Base-by-base conservation (phyloP, 139 green algal genomes). In the Limnomonas spitsbergensis region DNA sequence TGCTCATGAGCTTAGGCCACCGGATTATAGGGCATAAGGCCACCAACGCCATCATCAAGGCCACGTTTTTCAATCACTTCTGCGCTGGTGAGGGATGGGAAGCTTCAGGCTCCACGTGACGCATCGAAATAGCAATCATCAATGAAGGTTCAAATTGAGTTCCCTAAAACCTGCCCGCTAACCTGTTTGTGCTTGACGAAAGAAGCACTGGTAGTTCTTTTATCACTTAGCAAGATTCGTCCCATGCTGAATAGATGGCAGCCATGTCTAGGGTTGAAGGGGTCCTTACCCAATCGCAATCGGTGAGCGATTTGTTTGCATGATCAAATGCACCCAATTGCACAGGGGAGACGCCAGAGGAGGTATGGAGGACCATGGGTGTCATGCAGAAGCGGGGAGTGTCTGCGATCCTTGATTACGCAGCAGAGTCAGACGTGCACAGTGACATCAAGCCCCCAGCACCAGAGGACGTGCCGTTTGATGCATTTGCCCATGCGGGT, bases 11-110 rank as follows among this genome's bases (percentile, higher is more conserved):
- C 1, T 47, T 67, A 29, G 82, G 78, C 1, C 54, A 88, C 81
- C 68, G 75, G 31, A 34, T 95, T 27, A 74, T 97, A 26, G 89
- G 90, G 20, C 40, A 78, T 3, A 75, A 37, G 1, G 40, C 92
- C 4, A 87, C 85, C 1, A 84, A 93, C 35, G 73, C 39, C 3
- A 36, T 93, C 1, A 71, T 97, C 36, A 85, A 84, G 26, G 73
- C 81, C 27, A 94, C 91, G 20, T 96, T 96, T 76, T 96, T 96
- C 82, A 81, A 78, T 35, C 93, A 97, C 69, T 97, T 97, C 78
- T 96, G 56, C 40, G 67, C 67, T 47, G 67, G 34, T 74, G 9
- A 74, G 40, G n/a, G n/a, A n/a, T n/a, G n/a, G n/a, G n/a, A n/a
- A n/a, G n/a, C n/a, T n/a, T n/a, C n/a, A n/a, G n/a, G n/a, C n/a